Evolutionary conservation across 2,329 filamentous ascomycete genomes (phyloP).

Genomic region (Fusarium pseudoanthophilum): DNA sequence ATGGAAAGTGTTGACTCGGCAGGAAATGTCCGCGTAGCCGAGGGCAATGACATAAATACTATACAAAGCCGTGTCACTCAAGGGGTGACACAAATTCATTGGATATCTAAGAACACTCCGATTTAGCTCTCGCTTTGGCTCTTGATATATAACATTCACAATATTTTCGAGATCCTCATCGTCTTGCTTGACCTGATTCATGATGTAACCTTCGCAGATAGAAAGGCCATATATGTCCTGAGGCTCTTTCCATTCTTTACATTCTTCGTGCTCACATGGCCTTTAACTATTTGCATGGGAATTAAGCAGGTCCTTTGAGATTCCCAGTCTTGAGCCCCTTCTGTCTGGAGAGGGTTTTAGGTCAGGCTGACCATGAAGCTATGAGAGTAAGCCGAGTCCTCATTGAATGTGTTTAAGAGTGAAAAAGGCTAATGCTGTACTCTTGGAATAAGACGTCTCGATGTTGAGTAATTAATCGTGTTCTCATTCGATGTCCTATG

Average conservation of each 20-base stretch:
- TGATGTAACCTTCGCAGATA: not conserved
- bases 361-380: not conserved
- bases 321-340: too few species aligned
- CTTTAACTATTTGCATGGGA: not conserved
- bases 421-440: too few species aligned
- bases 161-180: not conserved
- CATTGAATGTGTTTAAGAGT: too few species aligned
- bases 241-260: not conserved
- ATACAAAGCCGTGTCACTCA: not conserved
- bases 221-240: not conserved
- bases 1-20: not conserved
- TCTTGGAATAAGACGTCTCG: not conserved
- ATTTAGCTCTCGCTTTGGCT: not conserved
- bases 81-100: not conserved
- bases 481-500: slow-evolving; percentile 28
- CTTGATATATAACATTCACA: not conserved
- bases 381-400: not conserved
- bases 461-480: slow-evolving; percentile 15
- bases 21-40: not conserved
- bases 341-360: too few species aligned
- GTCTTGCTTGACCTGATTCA: not conserved
- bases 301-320: too few species aligned
- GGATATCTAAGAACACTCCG: not conserved
- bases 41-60: not conserved
- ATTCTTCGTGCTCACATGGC: too few species aligned